These are phyloP conservation scores for Populus tremula DNA, from an alignment of 345 rosid species.

Conservation along the genomic window DNA sequence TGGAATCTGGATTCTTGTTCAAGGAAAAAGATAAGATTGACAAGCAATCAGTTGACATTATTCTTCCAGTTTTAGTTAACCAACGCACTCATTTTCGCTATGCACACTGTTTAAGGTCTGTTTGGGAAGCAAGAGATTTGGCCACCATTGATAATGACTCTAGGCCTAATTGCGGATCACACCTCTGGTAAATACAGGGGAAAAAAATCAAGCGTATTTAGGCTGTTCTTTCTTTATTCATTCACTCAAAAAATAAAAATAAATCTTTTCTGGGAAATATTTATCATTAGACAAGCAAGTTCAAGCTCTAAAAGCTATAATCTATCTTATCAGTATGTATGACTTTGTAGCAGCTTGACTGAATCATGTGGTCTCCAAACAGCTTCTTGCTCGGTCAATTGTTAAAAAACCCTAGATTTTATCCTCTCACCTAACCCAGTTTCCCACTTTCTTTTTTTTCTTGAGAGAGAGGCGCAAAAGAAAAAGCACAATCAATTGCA, in stretches of 20 bases:
- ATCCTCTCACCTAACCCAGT: slow-evolving; percentile 41
- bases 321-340: neutral
- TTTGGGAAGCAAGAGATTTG: slow-evolving; percentile 11
- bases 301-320: neutral
- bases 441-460: slow-evolving; percentile 24
- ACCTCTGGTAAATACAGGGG: neutral
- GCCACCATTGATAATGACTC: slow-evolving; percentile 16
- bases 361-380: slow-evolving; percentile 31
- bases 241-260: neutral
- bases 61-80: slow-evolving; percentile 17
- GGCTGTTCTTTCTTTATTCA: neutral
- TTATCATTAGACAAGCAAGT: neutral
- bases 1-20: neutral
- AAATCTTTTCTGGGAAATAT: neutral
- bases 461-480: neutral
- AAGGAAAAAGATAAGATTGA: slow-evolving; percentile 13
- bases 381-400: slow-evolving; percentile 21
- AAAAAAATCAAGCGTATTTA: neutral
- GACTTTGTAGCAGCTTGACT: slow-evolving; percentile 18
- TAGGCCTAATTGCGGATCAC: slow-evolving; percentile 15
- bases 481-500: slow-evolving; percentile 22
- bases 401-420: slow-evolving; percentile 17
- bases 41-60: slow-evolving; percentile 18
- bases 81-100: neutral
- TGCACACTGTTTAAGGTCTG: neutral